phyloP scores from a whole-genome alignment of 257 asterid genomes.

The Mentha longifolia region DNA sequence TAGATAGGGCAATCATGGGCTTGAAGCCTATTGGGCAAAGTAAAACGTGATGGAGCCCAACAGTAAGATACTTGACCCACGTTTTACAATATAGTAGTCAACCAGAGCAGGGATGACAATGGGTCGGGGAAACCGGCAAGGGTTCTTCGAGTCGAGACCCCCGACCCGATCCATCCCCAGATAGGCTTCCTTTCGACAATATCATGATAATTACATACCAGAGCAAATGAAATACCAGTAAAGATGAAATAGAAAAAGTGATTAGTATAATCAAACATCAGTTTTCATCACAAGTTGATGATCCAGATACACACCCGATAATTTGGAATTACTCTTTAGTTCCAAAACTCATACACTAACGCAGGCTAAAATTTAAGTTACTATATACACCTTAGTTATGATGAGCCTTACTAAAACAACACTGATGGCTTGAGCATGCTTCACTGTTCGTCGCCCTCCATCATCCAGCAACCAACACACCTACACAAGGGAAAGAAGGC shows the following conservation, averaged over 20 bases:
- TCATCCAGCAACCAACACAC: slow-evolving; percentile 42
- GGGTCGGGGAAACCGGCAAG: background rate
- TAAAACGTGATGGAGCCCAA: too few species aligned
- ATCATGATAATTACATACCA: background rate
- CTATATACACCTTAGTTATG: slow-evolving; percentile 42
- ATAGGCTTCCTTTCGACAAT: background rate
- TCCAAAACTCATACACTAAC: slow-evolving; percentile 30
- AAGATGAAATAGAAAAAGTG: background rate
- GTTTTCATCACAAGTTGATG: slow-evolving; percentile 29
- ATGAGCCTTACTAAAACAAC: slow-evolving; percentile 35
- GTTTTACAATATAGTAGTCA: too few species aligned
- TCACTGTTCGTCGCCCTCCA: slow-evolving; percentile 12
- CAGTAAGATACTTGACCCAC: too few species aligned
- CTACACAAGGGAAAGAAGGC: slow-evolving; percentile 28
- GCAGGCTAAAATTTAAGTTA: slow-evolving; percentile 37
- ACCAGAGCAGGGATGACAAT: too few species aligned
- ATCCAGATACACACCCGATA: slow-evolving; percentile 33
- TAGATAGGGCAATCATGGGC: too few species aligned
- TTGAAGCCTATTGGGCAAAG: too few species aligned
- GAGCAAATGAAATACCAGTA: background rate
- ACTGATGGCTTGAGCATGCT: slow-evolving; percentile 57
- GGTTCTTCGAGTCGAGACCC: background rate
- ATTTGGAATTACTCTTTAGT: slow-evolving; percentile 13
- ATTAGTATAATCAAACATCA: slow-evolving; percentile 6
- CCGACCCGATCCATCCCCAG: background rate